Percentiles rank a stretch among this genome's conserved stretches.
phyloP scores from a whole-genome alignment of 352 stramenopile genomes.

The Phytophthora megakarya region DNA sequence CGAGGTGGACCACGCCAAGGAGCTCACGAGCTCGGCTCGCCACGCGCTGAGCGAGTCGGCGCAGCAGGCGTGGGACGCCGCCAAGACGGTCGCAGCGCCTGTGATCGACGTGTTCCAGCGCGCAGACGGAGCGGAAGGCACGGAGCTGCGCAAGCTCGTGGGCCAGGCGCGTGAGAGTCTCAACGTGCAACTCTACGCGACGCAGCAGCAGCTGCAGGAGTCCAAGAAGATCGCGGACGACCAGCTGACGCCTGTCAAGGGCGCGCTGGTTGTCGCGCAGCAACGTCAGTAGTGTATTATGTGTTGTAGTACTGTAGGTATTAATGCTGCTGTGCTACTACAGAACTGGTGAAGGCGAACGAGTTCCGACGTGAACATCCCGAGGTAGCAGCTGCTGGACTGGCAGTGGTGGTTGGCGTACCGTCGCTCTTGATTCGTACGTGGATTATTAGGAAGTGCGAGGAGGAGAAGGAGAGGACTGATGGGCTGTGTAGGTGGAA shows the following conservation, averaged over 20 bases:
- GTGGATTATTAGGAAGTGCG: slow-evolving; percentile 24
- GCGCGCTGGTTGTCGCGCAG: slow-evolving; percentile 44
- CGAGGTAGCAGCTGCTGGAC: slow-evolving; percentile 57
- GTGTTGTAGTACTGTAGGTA: slow-evolving; percentile 1
- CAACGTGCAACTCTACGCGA: slow-evolving; percentile 68
- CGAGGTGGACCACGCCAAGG: slow-evolving; percentile 58
- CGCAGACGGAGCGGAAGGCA: slow-evolving; percentile 66
- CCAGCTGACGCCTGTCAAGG: slow-evolving; percentile 69
- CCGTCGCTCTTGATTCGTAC: slow-evolving; percentile 73
- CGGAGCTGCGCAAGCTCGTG: slow-evolving; percentile 66
- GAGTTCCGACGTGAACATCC: slow-evolving; percentile 77
- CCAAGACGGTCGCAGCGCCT: slow-evolving; percentile 50
- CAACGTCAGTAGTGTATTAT: slow-evolving; percentile 38
- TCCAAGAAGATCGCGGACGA: slow-evolving; percentile 58
- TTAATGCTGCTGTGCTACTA: slow-evolving; percentile 3
- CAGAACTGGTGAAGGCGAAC: slow-evolving; percentile 77
- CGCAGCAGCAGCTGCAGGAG: slow-evolving; percentile 55
- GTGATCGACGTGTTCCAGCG: slow-evolving; percentile 70
- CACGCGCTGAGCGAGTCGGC: slow-evolving; percentile 45
- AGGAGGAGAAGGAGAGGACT: not conserved
- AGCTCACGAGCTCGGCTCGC: slow-evolving; percentile 65
- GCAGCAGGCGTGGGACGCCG: slow-evolving; percentile 43
- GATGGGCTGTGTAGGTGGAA: slow-evolving; percentile 48
- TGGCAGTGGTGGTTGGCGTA: slow-evolving; percentile 61
- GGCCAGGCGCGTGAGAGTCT: slow-evolving; percentile 48